phyloP scores from a whole-genome alignment of 805 yeast species.

The Candida xiaguanensis region DNA sequence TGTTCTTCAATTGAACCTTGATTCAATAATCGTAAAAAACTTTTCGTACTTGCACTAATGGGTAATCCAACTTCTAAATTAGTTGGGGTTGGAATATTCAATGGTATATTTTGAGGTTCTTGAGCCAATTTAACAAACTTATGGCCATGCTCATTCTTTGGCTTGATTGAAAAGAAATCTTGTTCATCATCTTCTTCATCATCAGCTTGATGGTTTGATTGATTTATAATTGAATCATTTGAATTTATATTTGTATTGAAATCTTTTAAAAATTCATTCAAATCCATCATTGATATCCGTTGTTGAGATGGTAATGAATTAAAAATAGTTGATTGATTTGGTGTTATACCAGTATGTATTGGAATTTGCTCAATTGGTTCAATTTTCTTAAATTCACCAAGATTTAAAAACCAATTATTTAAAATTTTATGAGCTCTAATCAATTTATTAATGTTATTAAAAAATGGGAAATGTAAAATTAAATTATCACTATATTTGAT shows the following conservation, averaged over 20 bases:
- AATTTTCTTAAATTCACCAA: conserved; percentile 9
- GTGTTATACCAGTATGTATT: not conserved
- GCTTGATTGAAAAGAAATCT: conserved; percentile 7
- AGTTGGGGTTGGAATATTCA: not conserved
- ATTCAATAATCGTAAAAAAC: conserved; percentile 6
- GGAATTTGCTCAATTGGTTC: not conserved
- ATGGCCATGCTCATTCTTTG: conserved; percentile 9
- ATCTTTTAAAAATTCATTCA: conserved; percentile 9
- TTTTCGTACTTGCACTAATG: conserved; percentile 8
- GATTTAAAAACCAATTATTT: conserved; percentile 23
- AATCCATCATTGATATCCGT: conserved; percentile 2
- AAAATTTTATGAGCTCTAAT: conserved; percentile 20
- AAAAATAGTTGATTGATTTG: not conserved
- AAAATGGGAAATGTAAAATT: conserved; percentile 22
- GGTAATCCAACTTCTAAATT: conserved; percentile 4
- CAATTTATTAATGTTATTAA: conserved; percentile 24
- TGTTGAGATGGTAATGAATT: conserved; percentile 2
- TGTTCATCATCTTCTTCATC: conserved; percentile 9
- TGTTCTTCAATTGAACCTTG: not conserved
- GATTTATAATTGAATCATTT: not conserved
- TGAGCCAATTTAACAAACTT: conserved; percentile 3
- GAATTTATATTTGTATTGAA: conserved; percentile 1
- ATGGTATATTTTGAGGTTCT: too few species aligned
- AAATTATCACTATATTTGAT: conserved; percentile 19
- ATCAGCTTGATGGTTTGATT: conserved; percentile 8